Base-by-base conservation (phyloP, 2,329 filamentous ascomycete genomes). In the Cercospora citrullina region DNA sequence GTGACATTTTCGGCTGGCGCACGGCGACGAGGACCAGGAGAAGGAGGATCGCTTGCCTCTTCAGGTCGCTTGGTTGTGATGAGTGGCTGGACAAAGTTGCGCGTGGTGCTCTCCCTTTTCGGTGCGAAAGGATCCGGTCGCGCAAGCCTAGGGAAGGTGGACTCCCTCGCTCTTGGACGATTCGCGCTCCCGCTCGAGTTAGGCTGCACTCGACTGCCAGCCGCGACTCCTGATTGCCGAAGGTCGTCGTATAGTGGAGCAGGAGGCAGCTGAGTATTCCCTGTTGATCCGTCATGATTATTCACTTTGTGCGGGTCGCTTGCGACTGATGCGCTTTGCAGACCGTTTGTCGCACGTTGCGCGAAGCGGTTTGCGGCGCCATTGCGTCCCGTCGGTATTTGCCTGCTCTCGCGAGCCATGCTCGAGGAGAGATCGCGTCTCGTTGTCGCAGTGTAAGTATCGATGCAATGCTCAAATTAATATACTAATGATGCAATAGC, bases 101-200 rank as follows among this genome's bases (percentile, higher is more conserved):
- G 63, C 30, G 66, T 68, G 26, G 21, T 51, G 9, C 45, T 60
- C 28, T 63, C 66, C 16, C 58, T 45, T 28, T 62, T 65, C n/a
- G 63, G 63, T 23, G 48, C 66, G 12, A 68, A 68, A 10, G 58
- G 66, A 39, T 65, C 63, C 10, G 66, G 66, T n/a, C 66, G 58
- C n/a, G 36, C 48, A 16, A 39, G 60, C 31, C 59, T 65, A 30
- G 66, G 23, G 39, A 65, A 65, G 16, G 62, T 58, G 12, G 51
- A 58, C 33, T 64, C 42, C 48, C 26, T 64, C 21, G 39, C 21
- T 58, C 16, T 64, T 45, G 33, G 3, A 7, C 12, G 62, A n/a
- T 14, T 45, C 28, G 31, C 51, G 33, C 33, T 45, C 23, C 23
- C 16, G 18, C 55, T 28, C 39, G 55, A 8, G 6, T 33, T 28